A percentile compares a stretch with the other conserved stretches of the same genome.
These are phyloP conservation scores for Geotrichum klebahnii DNA, from an alignment of 1,139 yeast genomes.

Conservation along the genomic window DNA sequence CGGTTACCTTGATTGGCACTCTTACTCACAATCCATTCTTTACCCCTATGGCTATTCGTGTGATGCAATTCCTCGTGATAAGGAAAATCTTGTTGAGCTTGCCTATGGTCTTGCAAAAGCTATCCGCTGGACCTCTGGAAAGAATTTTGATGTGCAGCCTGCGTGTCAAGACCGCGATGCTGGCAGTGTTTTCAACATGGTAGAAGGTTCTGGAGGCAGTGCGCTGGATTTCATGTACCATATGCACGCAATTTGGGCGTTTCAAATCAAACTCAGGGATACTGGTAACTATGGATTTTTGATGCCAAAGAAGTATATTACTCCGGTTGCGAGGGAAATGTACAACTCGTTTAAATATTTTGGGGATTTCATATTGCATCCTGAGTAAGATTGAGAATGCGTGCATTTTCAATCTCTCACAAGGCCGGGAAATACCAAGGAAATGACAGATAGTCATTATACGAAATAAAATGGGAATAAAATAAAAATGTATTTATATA, in stretches of 20 bases:
- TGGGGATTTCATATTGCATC: slow-evolving; percentile 51
- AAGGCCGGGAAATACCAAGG: too few species aligned
- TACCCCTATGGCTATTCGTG: slow-evolving; percentile 84
- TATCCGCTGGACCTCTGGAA: slow-evolving; percentile 59
- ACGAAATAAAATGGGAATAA: too few species aligned
- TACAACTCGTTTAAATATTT: slow-evolving; percentile 67
- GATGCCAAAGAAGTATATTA: slow-evolving; percentile 64
- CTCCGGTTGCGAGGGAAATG: slow-evolving; percentile 73
- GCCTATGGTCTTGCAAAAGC: slow-evolving; percentile 78
- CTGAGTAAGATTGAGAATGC: too few species aligned
- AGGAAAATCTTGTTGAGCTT: slow-evolving; percentile 72
- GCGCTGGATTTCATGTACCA: slow-evolving; percentile 83
- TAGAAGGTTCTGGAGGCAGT: slow-evolving; percentile 74
- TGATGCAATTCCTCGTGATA: slow-evolving; percentile 64
- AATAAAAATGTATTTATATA: too few species aligned
- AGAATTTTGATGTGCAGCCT: slow-evolving; percentile 61
- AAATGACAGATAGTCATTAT: too few species aligned
- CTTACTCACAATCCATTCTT: slow-evolving; percentile 76
- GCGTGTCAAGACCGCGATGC: slow-evolving; percentile 73
- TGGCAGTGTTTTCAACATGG: slow-evolving; percentile 47
- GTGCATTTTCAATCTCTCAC: too few species aligned
- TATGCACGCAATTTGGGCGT: slow-evolving; percentile 77
- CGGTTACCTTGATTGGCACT: slow-evolving; percentile 79
- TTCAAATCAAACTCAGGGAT: slow-evolving; percentile 75
- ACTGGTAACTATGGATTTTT: slow-evolving; percentile 81